A percentile compares a stretch with the other conserved stretches of the same genome.
Conservation (phyloP, 208 protist species). For the Leishmania gerbilli region DNA sequence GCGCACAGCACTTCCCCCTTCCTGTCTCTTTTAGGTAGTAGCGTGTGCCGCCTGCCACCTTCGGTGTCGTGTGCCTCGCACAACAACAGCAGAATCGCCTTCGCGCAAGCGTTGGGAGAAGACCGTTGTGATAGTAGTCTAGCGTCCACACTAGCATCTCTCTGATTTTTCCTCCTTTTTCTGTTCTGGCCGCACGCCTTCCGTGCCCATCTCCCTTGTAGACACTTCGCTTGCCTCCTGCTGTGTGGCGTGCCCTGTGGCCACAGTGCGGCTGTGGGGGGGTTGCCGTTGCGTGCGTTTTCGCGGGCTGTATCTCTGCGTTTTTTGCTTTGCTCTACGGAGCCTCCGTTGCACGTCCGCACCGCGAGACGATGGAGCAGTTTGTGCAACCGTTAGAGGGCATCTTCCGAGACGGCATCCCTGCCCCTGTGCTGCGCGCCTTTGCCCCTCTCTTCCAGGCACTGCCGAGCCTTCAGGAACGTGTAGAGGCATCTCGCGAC, state of each 20-base stretch:
- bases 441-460: slow-evolving; percentile 90
- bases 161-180: neutral
- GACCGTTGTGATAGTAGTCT: neutral
- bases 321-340: no score
- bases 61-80: no score
- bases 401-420: slow-evolving; percentile 92
- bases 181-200: neutral
- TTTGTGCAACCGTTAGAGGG: slow-evolving; percentile 87
- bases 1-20: neutral
- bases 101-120: neutral
- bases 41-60: neutral
- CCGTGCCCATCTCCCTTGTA: neutral
- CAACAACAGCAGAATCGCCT: neutral
- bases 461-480: slow-evolving; percentile 76
- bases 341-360: neutral
- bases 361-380: slow-evolving; percentile 59
- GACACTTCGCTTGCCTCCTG: neutral
- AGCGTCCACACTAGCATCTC: neutral
- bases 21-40: neutral
- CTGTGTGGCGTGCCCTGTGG: neutral
- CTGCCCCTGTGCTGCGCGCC: slow-evolving; percentile 85
- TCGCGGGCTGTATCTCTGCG: neutral
- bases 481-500: slow-evolving; percentile 61
- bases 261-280: neutral
- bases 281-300: neutral